These are phyloP conservation scores for Plantago lanceolata DNA, from an alignment of 305 asterid species.

Conservation along the genomic window DNA sequence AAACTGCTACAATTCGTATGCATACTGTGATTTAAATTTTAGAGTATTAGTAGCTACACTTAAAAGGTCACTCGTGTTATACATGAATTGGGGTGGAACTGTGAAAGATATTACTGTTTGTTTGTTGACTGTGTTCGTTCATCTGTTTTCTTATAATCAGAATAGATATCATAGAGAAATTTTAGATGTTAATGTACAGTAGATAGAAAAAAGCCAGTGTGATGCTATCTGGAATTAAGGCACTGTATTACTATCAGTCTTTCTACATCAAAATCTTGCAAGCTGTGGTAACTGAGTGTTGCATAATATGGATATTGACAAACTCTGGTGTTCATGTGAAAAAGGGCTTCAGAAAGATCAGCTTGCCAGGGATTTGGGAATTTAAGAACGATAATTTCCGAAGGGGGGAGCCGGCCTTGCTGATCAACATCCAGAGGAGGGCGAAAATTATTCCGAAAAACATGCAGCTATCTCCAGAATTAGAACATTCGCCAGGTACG, in stretches of 20 bases:
- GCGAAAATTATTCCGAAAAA: slow-evolving; percentile 4
- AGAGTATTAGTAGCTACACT: too few relatives aligned
- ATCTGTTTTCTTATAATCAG: too few relatives aligned
- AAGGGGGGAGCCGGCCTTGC: slow-evolving; percentile 37
- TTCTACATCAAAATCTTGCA: background rate
- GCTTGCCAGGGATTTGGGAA: slow-evolving; percentile 40
- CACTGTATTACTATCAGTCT: too few relatives aligned
- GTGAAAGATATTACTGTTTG: background rate
- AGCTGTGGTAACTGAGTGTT: background rate
- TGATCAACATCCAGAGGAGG: slow-evolving; percentile 34
- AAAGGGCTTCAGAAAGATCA: slow-evolving; percentile 42
- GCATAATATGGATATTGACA: background rate
- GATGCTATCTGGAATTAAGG: background rate
- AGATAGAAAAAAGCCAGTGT: background rate
- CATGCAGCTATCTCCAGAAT: slow-evolving; percentile 2
- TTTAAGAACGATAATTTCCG: slow-evolving; percentile 39
- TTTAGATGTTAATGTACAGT: background rate
- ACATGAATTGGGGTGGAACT: too few relatives aligned
- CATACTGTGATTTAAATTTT: too few relatives aligned
- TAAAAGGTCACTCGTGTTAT: too few relatives aligned
- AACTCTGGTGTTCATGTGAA: background rate
- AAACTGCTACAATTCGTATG: too few relatives aligned
- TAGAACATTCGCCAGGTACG: background rate
- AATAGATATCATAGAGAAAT: background rate
- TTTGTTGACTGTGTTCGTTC: background rate